These are phyloP conservation scores for Diaporthe citriasiana DNA, from an alignment of 2,329 filamentous ascomycete species.

Conservation along the genomic window DNA sequence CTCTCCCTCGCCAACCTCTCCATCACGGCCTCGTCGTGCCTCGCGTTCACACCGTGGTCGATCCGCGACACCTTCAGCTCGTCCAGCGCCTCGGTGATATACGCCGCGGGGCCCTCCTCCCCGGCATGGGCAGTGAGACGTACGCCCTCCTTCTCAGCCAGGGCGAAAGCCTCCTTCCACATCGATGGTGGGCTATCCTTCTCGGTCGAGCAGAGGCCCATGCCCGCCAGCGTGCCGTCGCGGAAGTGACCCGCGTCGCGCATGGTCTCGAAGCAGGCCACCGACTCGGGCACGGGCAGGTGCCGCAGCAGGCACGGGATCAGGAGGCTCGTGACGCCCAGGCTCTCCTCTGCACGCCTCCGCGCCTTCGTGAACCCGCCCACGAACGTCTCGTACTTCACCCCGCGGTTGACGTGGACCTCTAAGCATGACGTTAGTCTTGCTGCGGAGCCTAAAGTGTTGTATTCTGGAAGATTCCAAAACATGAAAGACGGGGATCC, in stretches of 20 bases:
- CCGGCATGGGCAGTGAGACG: conserved; percentile 81
- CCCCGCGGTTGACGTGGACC: conserved; percentile 75
- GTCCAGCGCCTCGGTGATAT: conserved; percentile 75
- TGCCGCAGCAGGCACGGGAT: conserved; percentile 82
- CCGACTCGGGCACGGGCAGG: conserved; percentile 71
- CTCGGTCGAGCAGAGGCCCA: conserved; percentile 51
- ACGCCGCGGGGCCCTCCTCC: conserved; percentile 79
- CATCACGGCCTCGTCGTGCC: conserved; percentile 72
- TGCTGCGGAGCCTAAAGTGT: no score
- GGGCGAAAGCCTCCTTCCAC: conserved; percentile 73
- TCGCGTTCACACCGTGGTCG: conserved; percentile 79
- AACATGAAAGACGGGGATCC: no score
- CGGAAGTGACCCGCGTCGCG: conserved; percentile 59
- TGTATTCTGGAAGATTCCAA: no score
- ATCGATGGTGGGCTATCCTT: conserved; percentile 60
- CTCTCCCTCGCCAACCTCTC: conserved; percentile 68
- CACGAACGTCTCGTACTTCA: conserved; percentile 75
- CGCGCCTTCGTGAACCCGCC: conserved; percentile 74
- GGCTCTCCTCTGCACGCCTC: conserved; percentile 69
- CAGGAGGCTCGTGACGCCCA: conserved; percentile 75
- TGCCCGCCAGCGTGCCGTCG: conserved; percentile 49
- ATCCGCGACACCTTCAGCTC: conserved; percentile 75
- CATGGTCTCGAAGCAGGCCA: conserved; percentile 60
- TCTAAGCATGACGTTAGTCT: no score
- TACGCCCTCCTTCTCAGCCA: conserved; percentile 66